Evolutionary conservation across 2,329 filamentous ascomycete species (phyloP).

Genomic region (Alternaria burnsii): DNA sequence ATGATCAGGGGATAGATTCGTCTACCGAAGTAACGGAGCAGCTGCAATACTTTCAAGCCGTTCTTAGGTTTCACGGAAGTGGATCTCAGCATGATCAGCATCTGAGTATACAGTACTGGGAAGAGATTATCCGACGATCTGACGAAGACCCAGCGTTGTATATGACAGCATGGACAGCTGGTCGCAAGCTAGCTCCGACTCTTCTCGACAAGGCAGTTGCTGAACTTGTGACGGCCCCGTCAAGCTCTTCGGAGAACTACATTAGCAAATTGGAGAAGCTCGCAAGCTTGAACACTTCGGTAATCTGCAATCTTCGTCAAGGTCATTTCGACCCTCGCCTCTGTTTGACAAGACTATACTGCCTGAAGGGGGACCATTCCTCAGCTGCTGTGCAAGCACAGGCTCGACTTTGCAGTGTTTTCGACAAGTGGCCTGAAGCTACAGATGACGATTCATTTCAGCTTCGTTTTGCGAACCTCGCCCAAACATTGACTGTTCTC

Average conservation of each 20-base stretch:
- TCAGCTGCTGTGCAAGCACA: background rate
- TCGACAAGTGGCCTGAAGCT: slow-evolving; percentile 5
- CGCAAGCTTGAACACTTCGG: background rate
- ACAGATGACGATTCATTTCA: background rate
- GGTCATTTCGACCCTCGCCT: background rate
- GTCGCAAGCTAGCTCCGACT: background rate
- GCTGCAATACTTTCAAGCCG: background rate
- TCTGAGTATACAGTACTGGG: slow-evolving; percentile 1
- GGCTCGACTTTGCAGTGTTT: slow-evolving; percentile 3
- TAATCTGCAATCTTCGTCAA: slow-evolving; percentile 1
- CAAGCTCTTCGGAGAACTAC: background rate
- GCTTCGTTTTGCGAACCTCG: background rate
- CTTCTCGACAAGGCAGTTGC: slow-evolving; percentile 4
- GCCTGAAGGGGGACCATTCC: background rate
- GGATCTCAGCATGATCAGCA: background rate
- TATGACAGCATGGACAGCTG: background rate
- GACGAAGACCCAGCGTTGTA: background rate
- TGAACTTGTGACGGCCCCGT: background rate
- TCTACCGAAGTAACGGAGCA: background rate
- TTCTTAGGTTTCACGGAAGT: background rate
- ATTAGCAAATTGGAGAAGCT: background rate
- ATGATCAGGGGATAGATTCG: background rate
- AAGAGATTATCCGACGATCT: background rate
- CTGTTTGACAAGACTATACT: background rate
- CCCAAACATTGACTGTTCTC: background rate